A percentile compares a stretch with the other conserved stretches of the same genome.
Conservation (phyloP, 2,329 filamentous ascomycete genomes). For the Talaromyces verruculosus region DNA sequence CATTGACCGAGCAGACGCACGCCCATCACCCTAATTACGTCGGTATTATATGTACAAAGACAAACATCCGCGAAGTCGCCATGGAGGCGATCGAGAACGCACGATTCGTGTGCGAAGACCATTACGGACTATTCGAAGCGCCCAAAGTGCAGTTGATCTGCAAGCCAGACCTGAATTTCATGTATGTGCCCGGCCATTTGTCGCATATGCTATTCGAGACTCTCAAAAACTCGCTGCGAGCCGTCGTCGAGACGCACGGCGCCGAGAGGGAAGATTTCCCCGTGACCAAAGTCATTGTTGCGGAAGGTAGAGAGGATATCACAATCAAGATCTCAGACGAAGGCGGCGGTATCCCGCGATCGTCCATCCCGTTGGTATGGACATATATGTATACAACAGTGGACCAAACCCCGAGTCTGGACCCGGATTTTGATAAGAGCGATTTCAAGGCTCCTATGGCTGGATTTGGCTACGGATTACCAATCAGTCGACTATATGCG, state of each 20-base stretch:
- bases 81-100: conserved; percentile 98
- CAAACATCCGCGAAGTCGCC: conserved; percentile 90
- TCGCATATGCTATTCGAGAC: conserved; percentile 99
- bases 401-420: conserved; percentile 88
- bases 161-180: conserved; percentile 91
- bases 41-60: conserved; percentile 98
- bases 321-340: conserved; percentile 98
- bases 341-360: conserved; percentile 90
- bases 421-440: conserved; percentile 97
- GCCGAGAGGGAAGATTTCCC: conserved; percentile 95
- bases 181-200: conserved; percentile 98
- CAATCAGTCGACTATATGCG: conserved; percentile 90
- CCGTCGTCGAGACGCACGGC: conserved; percentile 92
- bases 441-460: conserved; percentile 99
- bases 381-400: conserved; percentile 99
- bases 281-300: conserved; percentile 94
- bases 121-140: conserved; percentile 95
- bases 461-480: conserved; percentile 95
- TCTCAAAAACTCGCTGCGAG: conserved; percentile 94
- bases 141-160: conserved; percentile 96
- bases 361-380: conserved; percentile 95
- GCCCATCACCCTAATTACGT: conserved; percentile 91
- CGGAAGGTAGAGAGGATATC: conserved; percentile 96
- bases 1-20: conserved; percentile 88
- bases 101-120: conserved; percentile 97